Base-by-base conservation (phyloP, 2,329 filamentous ascomycete species). In the Xylariales sp. region DNA sequence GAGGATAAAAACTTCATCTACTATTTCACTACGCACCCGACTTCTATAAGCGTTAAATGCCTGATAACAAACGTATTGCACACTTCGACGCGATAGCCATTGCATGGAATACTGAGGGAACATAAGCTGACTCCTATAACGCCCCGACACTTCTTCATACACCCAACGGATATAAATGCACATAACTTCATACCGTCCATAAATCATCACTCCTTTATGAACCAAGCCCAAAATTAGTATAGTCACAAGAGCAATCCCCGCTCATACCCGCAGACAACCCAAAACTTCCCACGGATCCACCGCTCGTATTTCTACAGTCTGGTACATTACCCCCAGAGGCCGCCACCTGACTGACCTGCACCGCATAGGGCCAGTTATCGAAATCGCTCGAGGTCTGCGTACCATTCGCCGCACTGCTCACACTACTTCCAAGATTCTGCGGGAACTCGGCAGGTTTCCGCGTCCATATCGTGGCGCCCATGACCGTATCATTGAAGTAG, bases 391-490 rank as follows among this genome's bases (percentile, higher is more conserved):
- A 67, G 70, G 18, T 51, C 53, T 11, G 43, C 38, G 28, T 40
- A 49, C 31, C 40, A 35, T 20, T 42, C 42, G 7, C 42, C 19
- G 7, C 34, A 38, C 25, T 53, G 33, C 28, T 44, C 12, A 45
- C 20, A 38, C 58, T 48, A 11, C 40, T 45, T 7, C 44, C 42
- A 33, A 45, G 46, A 27, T 31, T 46, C 43, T 53, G 38, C 46
- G 62, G 58, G 31, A 56, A 61, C 19, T 55, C 54, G 2, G 55
- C 58, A 1, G 51, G 54, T 3, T 59, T 54, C 1, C 65, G 57
- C n/a, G 78, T 83, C 64, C 82, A 86, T 2, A 86, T 59, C 3
- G 69, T 75, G 1, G 70, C 81, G 19, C 70, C 62, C 47, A 85
- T 68, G 1, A 60, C 64, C 1, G 79, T 82, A 21, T 65, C 58